These are phyloP conservation scores for Austroboletus niveus DNA, from an alignment of 1,284 basidiomycete genomes.

Conservation along the genomic window DNA sequence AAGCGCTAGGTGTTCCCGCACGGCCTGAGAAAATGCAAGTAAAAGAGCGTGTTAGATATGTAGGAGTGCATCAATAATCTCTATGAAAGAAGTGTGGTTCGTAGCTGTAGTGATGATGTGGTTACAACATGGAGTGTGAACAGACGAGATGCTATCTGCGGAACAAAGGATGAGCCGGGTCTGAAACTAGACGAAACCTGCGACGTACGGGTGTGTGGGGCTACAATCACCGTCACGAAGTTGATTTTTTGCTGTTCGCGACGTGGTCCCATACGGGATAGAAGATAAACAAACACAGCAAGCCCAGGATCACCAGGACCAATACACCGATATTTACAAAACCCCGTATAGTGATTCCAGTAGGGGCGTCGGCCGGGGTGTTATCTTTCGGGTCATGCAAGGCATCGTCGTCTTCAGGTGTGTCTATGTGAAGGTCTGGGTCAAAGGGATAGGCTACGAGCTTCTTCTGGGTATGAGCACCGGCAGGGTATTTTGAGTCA, in stretches of 20 bases:
- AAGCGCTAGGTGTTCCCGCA: neutral
- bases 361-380: conserved; percentile 15
- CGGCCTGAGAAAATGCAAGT: neutral
- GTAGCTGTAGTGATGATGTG: neutral
- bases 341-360: conserved; percentile 50
- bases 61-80: neutral
- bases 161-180: neutral
- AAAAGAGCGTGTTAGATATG: neutral
- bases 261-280: conserved; percentile 70
- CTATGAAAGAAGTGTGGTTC: neutral
- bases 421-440: conserved; percentile 56
- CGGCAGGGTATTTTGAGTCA: conserved; percentile 65
- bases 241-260: conserved; percentile 1
- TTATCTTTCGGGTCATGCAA: conserved; percentile 55
- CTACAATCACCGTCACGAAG: conserved; percentile 4
- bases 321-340: conserved; percentile 57
- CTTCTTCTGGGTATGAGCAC: conserved; percentile 38
- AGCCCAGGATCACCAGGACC: conserved; percentile 43
- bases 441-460: conserved; percentile 69
- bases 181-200: neutral
- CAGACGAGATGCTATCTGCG: neutral
- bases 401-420: conserved; percentile 61
- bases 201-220: conserved; percentile 4
- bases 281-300: conserved; percentile 69
- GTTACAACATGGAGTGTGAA: neutral